Conservation (phyloP, 1,284 basidiomycete genomes). For the Pseudozyma pruni region DNA sequence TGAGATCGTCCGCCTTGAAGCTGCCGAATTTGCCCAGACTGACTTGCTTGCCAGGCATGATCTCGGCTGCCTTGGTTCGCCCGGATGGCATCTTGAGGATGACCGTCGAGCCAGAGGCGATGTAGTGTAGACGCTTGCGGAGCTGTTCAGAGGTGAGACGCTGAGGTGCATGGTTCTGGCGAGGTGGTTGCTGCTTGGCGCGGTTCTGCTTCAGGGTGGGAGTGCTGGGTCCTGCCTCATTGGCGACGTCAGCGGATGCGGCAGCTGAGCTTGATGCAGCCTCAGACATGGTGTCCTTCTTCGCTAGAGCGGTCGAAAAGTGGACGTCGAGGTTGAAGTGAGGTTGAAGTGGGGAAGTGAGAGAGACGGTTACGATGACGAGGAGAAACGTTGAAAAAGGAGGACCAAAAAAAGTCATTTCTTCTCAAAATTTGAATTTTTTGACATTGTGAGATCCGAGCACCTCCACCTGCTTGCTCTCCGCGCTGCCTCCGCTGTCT, state of each 20-base stretch:
- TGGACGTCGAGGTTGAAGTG: no score
- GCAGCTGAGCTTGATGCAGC: not conserved
- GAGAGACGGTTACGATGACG: not conserved
- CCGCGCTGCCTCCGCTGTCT: constrained; percentile 2
- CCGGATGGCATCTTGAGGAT: constrained; percentile 61
- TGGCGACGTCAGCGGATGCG: not conserved
- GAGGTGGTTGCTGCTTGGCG: constrained; percentile 14
- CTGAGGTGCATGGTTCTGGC: constrained; percentile 15
- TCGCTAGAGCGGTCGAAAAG: no score
- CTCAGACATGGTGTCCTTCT: constrained; percentile 14
- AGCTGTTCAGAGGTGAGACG: constrained; percentile 46
- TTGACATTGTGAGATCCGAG: constrained; percentile 15
- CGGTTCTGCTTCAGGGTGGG: constrained; percentile 2
- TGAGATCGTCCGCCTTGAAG: constrained; percentile 63
- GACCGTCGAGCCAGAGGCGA: constrained; percentile 42
- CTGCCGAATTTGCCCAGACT: constrained; percentile 67
- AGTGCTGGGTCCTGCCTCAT: constrained; percentile 26
- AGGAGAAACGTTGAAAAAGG: not conserved
- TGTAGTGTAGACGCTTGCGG: constrained; percentile 46
- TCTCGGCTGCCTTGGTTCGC: constrained; percentile 57
- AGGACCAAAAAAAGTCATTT: not conserved
- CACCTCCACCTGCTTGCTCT: constrained; percentile 7
- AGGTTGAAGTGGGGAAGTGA: no score
- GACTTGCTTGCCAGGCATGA: constrained; percentile 55
- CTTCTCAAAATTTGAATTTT: constrained; percentile 6